Evolutionary conservation across 1,284 basidiomycete genomes (phyloP), one percentile per base, ranked within the genome.

Genomic region (Macrocystidia cucumis): DNA sequence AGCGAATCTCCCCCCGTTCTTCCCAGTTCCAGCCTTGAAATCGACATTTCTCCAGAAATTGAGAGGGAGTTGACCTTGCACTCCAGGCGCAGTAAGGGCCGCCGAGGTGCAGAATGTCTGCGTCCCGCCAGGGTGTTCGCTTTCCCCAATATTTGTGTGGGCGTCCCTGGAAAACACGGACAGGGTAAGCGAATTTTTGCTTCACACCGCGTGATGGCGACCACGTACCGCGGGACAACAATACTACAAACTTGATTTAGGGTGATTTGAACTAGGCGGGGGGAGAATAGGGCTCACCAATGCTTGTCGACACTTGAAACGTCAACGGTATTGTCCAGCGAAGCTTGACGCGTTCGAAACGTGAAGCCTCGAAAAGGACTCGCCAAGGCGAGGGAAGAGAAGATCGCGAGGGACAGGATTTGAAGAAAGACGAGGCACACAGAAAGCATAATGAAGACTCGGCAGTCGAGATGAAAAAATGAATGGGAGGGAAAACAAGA

Each of bases 81-180:
- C n/a, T 5, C 52, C 37, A 24, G 50, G 32, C 2, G 56, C 57
- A 39, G 54, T 57, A 2, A 49, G 49, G 2, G 55, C 64, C 0
- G 48, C 46, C 8, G 59, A 45, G 1, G 69, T 65, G 43, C 70
- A 73, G 44, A 68, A 72, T 1, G 66, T 64, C 40, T 59, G 58
- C 57, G 61, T 71, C 4, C 69, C 70, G 24, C 67, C 65, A 0
- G 68, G 66, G 35, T 62, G 54, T 42, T 72, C 71, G 42, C 65
- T 69, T 39, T 70, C 67, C 1, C 71, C 70, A 32, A 74, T 62
- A 40, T 69, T 58, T n/a, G 23, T 21, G 7, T 23, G 25, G 23
- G 34, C 8, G 35, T 13, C 5, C 13, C 23, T 9, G 8, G 19
- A n/a, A n/a, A n/a, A n/a, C n/a, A n/a, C n/a, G n/a, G n/a, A n/a